Evolutionary conservation across 2,329 filamentous ascomycete genomes (phyloP), one percentile per base, ranked within the genome.

Genomic region (Arthrobotrys pseudoclavata): DNA sequence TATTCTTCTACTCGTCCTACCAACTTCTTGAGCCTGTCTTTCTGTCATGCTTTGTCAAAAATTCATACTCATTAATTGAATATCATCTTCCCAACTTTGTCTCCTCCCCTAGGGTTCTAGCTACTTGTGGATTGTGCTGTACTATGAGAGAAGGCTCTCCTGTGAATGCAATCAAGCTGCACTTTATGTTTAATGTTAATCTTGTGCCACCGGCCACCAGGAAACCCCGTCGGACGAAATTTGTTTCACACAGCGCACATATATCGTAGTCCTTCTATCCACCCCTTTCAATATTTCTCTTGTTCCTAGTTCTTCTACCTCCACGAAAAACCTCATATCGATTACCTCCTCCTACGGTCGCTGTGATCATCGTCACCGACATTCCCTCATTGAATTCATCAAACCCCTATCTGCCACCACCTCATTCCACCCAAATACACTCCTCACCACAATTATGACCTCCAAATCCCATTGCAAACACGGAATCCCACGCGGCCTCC

Each of bases 401-500:
- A 20, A 37, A 4, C 6, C 5, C 12, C 15, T 13, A 10, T 3
- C 2, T 22, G 5, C 2, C 22, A 22, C 20, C 52, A 57, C 13
- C 42, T 22, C 2, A 29, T 1, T 9, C n/a, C n/a, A 29, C 15
- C 15, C 20, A 10, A 50, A 24, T 13, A 47, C 15, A 60, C 10
- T 9, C 2, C 18, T 15, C 31, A 29, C n/a, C 22, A 22, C 20
- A 24, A 22, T 6, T 42, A 63, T 34, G n/a, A 71, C 61, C 67
- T 1, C 15, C 3, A 48, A 42, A 40, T 20, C 31, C 7, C 37
- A n/a, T 24, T 77, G 74, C 37, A 67, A 26, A 6, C 74, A 77
- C 53, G 67, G 61, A 4, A 57, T 20, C 4, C 26, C 42, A 40
- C 20, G 42, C 15, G 47, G 61, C 20, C 61, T 70, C 34, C 60